Base-by-base conservation (phyloP, 768 basidiomycete species). In the Infundibulicybe gibba region DNA sequence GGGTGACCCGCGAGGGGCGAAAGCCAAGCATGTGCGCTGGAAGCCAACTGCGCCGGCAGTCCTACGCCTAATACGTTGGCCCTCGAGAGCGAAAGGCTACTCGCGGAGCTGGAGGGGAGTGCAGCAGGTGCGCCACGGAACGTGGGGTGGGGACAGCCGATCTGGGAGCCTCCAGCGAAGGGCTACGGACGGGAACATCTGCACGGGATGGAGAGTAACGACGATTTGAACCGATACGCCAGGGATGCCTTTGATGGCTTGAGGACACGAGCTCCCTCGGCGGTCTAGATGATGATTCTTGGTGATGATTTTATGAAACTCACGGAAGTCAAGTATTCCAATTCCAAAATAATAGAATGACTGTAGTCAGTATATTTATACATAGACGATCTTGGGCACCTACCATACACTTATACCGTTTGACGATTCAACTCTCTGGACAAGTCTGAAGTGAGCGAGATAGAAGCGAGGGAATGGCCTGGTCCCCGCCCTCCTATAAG, bases 1-100 rank as follows among this genome's bases (percentile, higher is more conserved):
- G 64, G 0, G 59, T 62, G 6, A 56, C 60, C 25, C 49, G 30
- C 32, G 51, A 32, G 43, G 47, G 2, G 25, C 47, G 32, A 44
- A 37, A 20, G 17, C 34, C 8, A 32, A 43, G 43, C 37, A 47
- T 31, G 40, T 47, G 12, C 43, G 44, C 5, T 44, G 51, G 11
- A 54, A 53, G 34, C 30, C 45, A 12, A 47, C 51, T 43, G 31
- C 49, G 5, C 15, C 33, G 14, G 46, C 45, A 5, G 15, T 35
- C 11, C 35, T 38, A 38, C 17, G 35, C 35, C 35, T n/a, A 19
- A 3, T n/a, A 38, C 4, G 4, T 10, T 38, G n/a, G n/a, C n/a
- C 6, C 35, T 19, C 17, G n/a, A 19, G 17, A 19, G n/a, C 35
- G 17, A 38, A 6, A 38, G 35, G n/a, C 10, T n/a, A 38, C n/a